Percentiles rank a stretch among this genome's conserved stretches.
Conservation (phyloP, 2,329 filamentous ascomycete species). For the Dothidotthia symphoricarpi region DNA sequence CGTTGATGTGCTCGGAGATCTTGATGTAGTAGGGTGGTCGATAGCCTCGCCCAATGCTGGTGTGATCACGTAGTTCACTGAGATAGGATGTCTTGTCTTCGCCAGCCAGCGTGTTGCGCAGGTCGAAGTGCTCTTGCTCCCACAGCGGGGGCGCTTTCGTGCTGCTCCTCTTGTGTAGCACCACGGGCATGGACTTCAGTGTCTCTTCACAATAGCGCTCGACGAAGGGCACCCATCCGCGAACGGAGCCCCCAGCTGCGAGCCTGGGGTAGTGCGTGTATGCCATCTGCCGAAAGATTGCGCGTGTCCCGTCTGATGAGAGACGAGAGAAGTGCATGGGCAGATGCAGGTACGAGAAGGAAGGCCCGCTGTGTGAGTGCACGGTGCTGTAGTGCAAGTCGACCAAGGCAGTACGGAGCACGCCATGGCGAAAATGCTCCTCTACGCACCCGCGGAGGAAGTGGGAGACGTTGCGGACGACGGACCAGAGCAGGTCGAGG, state of each 20-base stretch:
- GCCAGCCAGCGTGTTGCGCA: constrained; percentile 8
- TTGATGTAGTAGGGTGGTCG: constrained; percentile 20
- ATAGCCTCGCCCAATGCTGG: constrained; percentile 18
- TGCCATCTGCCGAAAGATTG: constrained; percentile 10
- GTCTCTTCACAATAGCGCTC: constrained; percentile 16
- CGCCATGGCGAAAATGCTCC: constrained; percentile 14
- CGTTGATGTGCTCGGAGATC: constrained; percentile 11
- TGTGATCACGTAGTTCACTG: constrained; percentile 5
- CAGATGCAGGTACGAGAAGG: constrained; percentile 12
- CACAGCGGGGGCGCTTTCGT: constrained; percentile 9
- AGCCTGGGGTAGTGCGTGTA: constrained; percentile 1
- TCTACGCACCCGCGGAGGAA: constrained; percentile 16
- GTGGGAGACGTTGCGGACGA: constrained; percentile 17
- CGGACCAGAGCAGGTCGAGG: constrained; percentile 14
- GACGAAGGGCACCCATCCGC: constrained; percentile 22
- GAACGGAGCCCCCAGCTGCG: constrained; percentile 8
- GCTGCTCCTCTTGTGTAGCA: constrained; percentile 7
- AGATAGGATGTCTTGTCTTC: constrained; percentile 9
- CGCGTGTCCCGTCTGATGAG: constrained; percentile 7
- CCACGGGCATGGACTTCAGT: constrained; percentile 5
- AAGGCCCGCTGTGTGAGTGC: constrained; percentile 9
- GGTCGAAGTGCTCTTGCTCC: constrained; percentile 9
- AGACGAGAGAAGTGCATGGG: constrained; percentile 18
- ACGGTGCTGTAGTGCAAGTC: constrained; percentile 20
- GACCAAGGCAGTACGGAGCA: constrained; percentile 13